Percentiles rank a stretch among this genome's conserved stretches.
phyloP scores from a whole-genome alignment of 306 rosid species.

The Carpinus fangiana region DNA sequence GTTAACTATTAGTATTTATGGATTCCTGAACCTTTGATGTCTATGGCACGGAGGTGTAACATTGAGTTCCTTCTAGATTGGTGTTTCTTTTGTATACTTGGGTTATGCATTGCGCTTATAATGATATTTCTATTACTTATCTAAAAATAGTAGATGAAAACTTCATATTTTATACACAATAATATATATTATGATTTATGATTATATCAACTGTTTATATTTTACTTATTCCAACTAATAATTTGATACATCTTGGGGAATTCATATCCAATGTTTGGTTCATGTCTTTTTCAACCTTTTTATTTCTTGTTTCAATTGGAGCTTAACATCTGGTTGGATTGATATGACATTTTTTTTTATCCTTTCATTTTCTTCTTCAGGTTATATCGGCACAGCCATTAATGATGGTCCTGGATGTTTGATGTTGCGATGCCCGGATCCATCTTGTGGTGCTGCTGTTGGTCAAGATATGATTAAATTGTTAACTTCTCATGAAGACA shows the following conservation, averaged over 20 bases:
- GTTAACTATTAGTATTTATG: background rate
- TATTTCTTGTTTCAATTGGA: background rate
- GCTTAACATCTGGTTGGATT: background rate
- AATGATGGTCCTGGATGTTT: conserved; percentile 95
- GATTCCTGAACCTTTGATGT: too few species aligned
- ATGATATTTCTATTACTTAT: too few species aligned
- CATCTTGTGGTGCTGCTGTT: conserved; percentile 79
- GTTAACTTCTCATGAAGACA: conserved; percentile 60
- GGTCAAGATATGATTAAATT: conserved; percentile 73
- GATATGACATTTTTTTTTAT: background rate
- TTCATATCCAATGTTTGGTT: background rate
- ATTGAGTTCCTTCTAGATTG: too few species aligned
- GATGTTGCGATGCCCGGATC: conserved; percentile 90
- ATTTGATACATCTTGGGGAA: background rate
- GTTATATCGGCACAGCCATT: conserved; percentile 79
- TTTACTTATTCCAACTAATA: background rate
- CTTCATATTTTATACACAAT: background rate
- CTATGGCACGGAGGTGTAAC: too few species aligned
- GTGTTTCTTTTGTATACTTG: too few species aligned
- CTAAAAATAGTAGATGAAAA: too few species aligned
- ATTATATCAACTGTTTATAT: background rate
- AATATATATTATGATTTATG: background rate
- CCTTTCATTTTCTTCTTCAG: conserved; percentile 26
- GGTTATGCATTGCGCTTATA: too few species aligned
- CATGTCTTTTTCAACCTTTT: background rate